These are phyloP conservation scores for Musa itinerans DNA, from an alignment of 176 grass and related monocot species.

Conservation along the genomic window DNA sequence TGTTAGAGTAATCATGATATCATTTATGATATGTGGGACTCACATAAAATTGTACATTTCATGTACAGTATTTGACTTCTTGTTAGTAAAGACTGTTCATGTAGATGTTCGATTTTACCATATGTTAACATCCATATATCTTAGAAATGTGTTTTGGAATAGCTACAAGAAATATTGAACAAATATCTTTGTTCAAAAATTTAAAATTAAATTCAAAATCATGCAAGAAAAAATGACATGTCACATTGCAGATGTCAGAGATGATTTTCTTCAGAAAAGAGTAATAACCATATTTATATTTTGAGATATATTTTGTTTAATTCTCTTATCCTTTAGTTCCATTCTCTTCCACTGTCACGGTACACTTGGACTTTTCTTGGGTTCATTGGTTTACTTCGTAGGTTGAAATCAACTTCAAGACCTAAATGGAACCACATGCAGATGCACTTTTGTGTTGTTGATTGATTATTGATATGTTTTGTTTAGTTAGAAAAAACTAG, in stretches of 20 bases:
- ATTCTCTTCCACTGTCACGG: neutral
- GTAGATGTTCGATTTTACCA: too few species aligned
- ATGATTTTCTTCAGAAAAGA: neutral
- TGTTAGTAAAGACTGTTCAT: too few species aligned
- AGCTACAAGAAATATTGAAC: neutral
- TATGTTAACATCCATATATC: neutral
- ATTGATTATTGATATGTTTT: too few species aligned
- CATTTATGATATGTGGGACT: too few species aligned
- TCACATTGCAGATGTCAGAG: neutral
- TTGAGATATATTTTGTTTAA: neutral
- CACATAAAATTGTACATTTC: too few species aligned
- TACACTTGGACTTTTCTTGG: neutral
- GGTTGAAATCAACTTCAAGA: too few species aligned
- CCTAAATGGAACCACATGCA: too few species aligned
- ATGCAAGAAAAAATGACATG: neutral
- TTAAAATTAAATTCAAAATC: neutral
- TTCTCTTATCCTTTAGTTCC: neutral
- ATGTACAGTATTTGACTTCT: too few species aligned
- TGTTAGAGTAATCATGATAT: neutral
- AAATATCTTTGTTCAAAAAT: neutral
- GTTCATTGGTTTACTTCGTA: too few species aligned
- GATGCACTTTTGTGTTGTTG: too few species aligned
- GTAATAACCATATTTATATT: neutral
- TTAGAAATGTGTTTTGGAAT: neutral
- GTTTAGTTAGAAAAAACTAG: too few species aligned